Conservation (phyloP, 192 early-diverging fungal species). For the Endogone sp. region DNA sequence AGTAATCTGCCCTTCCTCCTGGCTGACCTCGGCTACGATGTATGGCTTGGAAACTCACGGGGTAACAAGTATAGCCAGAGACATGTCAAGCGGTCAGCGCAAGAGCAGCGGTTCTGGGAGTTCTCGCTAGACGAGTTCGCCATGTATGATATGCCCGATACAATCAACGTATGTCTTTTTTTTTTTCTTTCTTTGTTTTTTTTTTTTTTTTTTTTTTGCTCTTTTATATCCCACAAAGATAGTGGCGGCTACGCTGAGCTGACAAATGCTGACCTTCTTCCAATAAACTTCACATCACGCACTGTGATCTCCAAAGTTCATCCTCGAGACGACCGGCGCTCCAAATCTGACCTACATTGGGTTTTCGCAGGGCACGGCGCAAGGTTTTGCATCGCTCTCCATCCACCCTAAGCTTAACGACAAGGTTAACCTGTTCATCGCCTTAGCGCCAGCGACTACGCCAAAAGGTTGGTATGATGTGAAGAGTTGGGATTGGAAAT, state of each 20-base stretch:
- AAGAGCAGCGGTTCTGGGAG: conserved; percentile 82
- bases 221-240: background rate
- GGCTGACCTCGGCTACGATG: conserved; percentile 89
- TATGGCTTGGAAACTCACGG: conserved; percentile 93
- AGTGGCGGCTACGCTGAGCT: too few species aligned
- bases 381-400: conserved; percentile 84
- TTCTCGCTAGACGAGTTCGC: conserved; percentile 93
- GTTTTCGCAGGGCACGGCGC: conserved; percentile 94
- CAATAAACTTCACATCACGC: too few species aligned
- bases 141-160: conserved; percentile 79
- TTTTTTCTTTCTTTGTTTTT: too few species aligned
- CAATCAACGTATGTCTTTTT: conserved; percentile 66
- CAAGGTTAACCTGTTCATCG: conserved; percentile 86
- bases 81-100: conserved; percentile 62
- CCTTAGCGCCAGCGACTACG: conserved; percentile 86
- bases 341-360: conserved; percentile 87
- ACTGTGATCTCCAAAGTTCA: too few species aligned
- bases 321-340: conserved; percentile 76
- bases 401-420: conserved; percentile 75
- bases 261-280: too few species aligned
- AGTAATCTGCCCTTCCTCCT: conserved; percentile 78
- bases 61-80: conserved; percentile 95
- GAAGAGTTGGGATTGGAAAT: background rate
- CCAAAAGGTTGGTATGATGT: conserved; percentile 48
- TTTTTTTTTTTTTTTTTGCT: too few species aligned